Percentiles rank a stretch among this genome's conserved stretches.
These are phyloP conservation scores for Lactarius sanguifluus DNA, from an alignment of 768 basidiomycete species.

Conservation along the genomic window DNA sequence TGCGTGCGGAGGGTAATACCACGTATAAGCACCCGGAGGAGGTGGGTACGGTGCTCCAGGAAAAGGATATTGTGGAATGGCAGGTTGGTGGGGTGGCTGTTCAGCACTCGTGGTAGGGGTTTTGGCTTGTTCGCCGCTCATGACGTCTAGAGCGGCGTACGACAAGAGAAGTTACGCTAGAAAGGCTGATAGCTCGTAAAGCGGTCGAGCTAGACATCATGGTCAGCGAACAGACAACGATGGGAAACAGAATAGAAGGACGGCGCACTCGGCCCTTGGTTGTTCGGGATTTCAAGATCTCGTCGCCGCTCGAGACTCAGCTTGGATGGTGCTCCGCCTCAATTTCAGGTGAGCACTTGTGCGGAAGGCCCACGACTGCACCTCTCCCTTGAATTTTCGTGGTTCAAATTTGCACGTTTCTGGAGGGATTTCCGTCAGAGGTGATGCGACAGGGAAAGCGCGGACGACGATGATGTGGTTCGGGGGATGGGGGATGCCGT, in stretches of 20 bases:
- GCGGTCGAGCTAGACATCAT: slow-evolving; percentile 2
- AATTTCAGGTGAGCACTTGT: slow-evolving; percentile 14
- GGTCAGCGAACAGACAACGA: background rate
- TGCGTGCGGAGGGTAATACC: slow-evolving; percentile 29
- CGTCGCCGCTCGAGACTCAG: slow-evolving; percentile 32
- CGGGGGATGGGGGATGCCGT: slow-evolving; percentile 25
- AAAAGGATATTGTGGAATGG: slow-evolving; percentile 26
- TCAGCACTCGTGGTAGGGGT: slow-evolving; percentile 17
- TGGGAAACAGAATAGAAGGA: background rate
- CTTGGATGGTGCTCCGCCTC: slow-evolving; percentile 29
- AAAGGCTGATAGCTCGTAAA: background rate
- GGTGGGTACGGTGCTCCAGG: slow-evolving; percentile 24
- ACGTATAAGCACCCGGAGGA: slow-evolving; percentile 27
- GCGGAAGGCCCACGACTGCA: background rate
- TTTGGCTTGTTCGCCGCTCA: slow-evolving; percentile 30
- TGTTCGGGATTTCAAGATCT: slow-evolving; percentile 32
- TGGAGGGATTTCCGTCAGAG: background rate
- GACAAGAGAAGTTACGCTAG: background rate
- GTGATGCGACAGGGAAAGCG: background rate
- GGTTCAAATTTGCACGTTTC: background rate
- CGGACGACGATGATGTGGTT: slow-evolving; percentile 28
- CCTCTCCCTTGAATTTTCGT: background rate
- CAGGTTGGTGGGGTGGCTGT: slow-evolving; percentile 20
- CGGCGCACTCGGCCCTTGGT: slow-evolving; percentile 28
- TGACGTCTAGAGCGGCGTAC: slow-evolving; percentile 9